Evolutionary conservation across 2,329 filamentous ascomycete species (phyloP).

Genomic region (Penicillium sclerotigenum): DNA sequence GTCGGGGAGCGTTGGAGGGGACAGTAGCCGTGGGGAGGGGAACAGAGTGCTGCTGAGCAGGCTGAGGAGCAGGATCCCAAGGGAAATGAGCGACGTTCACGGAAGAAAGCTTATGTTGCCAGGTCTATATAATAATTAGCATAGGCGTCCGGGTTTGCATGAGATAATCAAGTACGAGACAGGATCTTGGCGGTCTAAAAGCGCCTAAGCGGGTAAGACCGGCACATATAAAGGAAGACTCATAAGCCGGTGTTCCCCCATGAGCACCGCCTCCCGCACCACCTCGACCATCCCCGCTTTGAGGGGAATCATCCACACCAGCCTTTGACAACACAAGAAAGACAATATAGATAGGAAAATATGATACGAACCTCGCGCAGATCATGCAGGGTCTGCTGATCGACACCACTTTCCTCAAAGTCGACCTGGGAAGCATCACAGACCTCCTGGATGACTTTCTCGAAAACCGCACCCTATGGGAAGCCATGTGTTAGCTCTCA

Average conservation of each 20-base stretch:
- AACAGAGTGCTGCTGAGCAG: constrained; percentile 42
- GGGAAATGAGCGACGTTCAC: constrained; percentile 85
- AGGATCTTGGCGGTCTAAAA: constrained; percentile 24
- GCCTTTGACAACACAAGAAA: constrained; percentile 1
- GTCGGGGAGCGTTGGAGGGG: constrained; percentile 45
- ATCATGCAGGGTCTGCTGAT: constrained; percentile 80
- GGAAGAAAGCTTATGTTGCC: constrained; percentile 86
- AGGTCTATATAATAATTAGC: constrained; percentile 60
- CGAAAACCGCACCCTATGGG: constrained; percentile 73
- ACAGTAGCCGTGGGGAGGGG: constrained; percentile 38
- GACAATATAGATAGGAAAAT: constrained; percentile 6
- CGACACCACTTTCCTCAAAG: constrained; percentile 94
- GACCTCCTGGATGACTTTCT: constrained; percentile 88
- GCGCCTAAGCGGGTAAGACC: constrained; percentile 29
- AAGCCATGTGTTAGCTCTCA: constrained; percentile 29
- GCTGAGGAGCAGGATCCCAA: constrained; percentile 80
- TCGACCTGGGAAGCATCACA: constrained; percentile 88
- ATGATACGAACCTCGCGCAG: constrained; percentile 72
- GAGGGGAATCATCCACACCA: constrained; percentile 19
- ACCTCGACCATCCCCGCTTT: constrained; percentile 31
- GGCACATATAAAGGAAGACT: constrained; percentile 42
- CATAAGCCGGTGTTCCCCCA: constrained; percentile 41
- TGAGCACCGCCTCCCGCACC: constrained; percentile 38
- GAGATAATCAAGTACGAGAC: constrained; percentile 10
- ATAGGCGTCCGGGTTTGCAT: constrained; percentile 7